A percentile compares a stretch with the other conserved stretches of the same genome.
Evolutionary conservation across 106 monocot species (phyloP).

Genomic region (Chionographis japonica): DNA sequence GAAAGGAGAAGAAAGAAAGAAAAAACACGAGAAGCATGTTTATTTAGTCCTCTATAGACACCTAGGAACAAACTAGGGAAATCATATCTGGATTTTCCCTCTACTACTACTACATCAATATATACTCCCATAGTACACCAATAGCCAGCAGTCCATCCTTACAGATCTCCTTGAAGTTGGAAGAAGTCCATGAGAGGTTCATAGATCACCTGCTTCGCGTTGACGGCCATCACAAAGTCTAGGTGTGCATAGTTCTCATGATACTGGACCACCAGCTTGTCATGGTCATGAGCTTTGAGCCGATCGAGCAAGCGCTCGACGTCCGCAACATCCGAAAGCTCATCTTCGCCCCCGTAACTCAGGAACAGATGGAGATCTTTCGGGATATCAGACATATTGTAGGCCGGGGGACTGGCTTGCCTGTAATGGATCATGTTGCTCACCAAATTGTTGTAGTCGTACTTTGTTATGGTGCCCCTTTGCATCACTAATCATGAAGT

Average conservation of each 20-base stretch:
- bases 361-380: not conserved
- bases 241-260: slow-evolving; percentile 17
- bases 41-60: too few species aligned
- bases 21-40: too few species aligned
- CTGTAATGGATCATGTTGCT: slow-evolving; percentile 1
- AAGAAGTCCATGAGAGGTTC: slow-evolving; percentile 30
- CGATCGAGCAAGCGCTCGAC: not conserved
- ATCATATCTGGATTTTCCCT: too few species aligned
- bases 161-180: slow-evolving; percentile 6
- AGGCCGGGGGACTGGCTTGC: not conserved
- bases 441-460: not conserved
- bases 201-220: slow-evolving; percentile 21
- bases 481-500: not conserved
- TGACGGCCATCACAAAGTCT: slow-evolving; percentile 28
- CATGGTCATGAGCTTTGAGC: not conserved
- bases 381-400: not conserved
- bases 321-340: not conserved
- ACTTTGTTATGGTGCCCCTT: not conserved
- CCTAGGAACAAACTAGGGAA: too few species aligned
- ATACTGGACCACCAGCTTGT: not conserved
- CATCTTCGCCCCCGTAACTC: not conserved
- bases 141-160: too few species aligned
- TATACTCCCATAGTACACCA: too few species aligned
- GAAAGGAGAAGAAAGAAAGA: too few species aligned
- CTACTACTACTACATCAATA: too few species aligned